phyloP scores from a whole-genome alignment of 2,329 filamentous ascomycete species.

The Xylariaceae sp. region DNA sequence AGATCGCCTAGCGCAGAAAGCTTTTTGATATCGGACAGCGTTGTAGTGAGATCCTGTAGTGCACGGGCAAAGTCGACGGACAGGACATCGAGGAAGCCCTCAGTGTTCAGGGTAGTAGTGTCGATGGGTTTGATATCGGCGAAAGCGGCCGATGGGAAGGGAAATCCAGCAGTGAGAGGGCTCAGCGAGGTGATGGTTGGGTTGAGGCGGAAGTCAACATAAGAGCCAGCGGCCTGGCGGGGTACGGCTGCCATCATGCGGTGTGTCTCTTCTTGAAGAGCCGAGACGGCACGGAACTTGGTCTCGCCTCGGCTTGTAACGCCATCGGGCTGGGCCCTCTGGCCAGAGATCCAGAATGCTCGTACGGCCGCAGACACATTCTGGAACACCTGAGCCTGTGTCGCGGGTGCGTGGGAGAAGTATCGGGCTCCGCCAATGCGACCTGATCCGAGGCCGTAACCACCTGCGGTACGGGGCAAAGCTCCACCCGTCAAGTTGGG shows the following conservation, averaged over 20 bases:
- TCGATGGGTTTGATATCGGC: slow-evolving; percentile 40
- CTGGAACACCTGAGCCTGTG: slow-evolving; percentile 84
- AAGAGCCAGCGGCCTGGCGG: slow-evolving; percentile 65
- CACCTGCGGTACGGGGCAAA: slow-evolving; percentile 78
- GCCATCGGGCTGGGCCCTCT: slow-evolving; percentile 85
- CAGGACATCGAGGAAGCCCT: slow-evolving; percentile 79
- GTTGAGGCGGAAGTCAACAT: slow-evolving; percentile 81
- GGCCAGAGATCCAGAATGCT: slow-evolving; percentile 86
- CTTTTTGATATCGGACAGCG: slow-evolving; percentile 76
- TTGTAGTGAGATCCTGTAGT: slow-evolving; percentile 74
- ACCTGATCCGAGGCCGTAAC: slow-evolving; percentile 74
- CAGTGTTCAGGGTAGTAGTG: slow-evolving; percentile 67
- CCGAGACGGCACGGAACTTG: slow-evolving; percentile 73
- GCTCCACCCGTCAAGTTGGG: slow-evolving; percentile 90
- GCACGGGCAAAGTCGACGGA: slow-evolving; percentile 85
- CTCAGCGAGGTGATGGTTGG: slow-evolving; percentile 88
- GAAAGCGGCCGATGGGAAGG: slow-evolving; percentile 37
- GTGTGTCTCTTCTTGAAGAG: slow-evolving; percentile 68
- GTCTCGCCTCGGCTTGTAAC: slow-evolving; percentile 69
- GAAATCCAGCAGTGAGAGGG: slow-evolving; percentile 58
- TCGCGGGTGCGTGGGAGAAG: slow-evolving; percentile 84
- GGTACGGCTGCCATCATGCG: slow-evolving; percentile 60
- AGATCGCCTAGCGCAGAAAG: slow-evolving; percentile 77
- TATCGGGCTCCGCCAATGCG: slow-evolving; percentile 70
- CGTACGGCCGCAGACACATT: slow-evolving; percentile 93